Conservation (phyloP, 176 grass and related monocot species). For the Olyra latifolia region DNA sequence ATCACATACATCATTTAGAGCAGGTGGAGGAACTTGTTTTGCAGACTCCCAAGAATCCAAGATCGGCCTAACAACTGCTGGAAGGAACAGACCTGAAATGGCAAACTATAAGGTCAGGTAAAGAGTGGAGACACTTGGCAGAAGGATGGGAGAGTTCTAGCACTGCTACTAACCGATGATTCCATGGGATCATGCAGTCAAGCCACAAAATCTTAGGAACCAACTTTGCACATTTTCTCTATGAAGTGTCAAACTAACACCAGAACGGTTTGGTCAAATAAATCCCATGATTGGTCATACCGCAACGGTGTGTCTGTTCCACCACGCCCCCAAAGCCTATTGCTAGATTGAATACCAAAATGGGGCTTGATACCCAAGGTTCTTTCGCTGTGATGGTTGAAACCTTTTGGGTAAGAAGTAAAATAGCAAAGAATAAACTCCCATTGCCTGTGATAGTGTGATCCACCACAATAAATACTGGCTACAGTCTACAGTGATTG, state of each 20-base stretch:
- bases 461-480: no score
- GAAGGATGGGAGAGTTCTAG: background rate
- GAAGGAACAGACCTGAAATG: slow-evolving; percentile 91
- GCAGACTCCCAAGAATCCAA: slow-evolving; percentile 85
- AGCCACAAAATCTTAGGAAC: background rate
- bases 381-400: background rate
- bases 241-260: background rate
- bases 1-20: slow-evolving; percentile 72
- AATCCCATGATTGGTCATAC: background rate
- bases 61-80: slow-evolving; percentile 85
- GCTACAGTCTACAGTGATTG: no score
- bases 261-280: background rate
- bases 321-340: background rate
- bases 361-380: background rate
- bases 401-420: background rate
- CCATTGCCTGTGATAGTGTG: background rate
- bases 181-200: background rate
- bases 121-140: background rate
- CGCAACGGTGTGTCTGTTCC: background rate
- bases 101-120: slow-evolving; percentile 22
- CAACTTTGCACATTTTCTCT: background rate
- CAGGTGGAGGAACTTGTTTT: slow-evolving; percentile 65
- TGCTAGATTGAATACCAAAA: background rate
- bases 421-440: background rate
- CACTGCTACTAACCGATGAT: background rate